phyloP scores from a whole-genome alignment of 2,329 filamentous ascomycete species.

The Akanthomyces dipterigenus region DNA sequence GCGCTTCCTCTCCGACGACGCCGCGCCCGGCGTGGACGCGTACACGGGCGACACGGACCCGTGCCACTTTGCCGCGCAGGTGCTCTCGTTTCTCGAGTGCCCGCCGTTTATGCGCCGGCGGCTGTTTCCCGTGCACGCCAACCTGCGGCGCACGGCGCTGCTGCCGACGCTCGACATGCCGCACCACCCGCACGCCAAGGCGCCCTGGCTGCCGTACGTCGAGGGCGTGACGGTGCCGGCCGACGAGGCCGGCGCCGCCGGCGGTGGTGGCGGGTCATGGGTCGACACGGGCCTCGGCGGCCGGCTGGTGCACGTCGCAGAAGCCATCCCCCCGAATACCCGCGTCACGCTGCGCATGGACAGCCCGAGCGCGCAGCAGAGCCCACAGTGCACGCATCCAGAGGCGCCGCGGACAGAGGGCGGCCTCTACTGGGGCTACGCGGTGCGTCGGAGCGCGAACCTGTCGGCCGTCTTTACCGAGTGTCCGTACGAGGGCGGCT shows the following conservation, averaged over 20 bases:
- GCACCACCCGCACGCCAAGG: slow-evolving; percentile 68
- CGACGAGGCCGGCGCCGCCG: slow-evolving; percentile 13
- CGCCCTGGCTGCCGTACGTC: slow-evolving; percentile 67
- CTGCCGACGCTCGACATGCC: slow-evolving; percentile 78
- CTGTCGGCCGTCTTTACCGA: slow-evolving; percentile 74
- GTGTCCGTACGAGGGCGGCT: slow-evolving; percentile 66
- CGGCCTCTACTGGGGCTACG: slow-evolving; percentile 85
- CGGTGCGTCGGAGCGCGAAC: slow-evolving; percentile 56
- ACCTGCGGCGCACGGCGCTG: slow-evolving; percentile 65
- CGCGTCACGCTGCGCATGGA: slow-evolving; percentile 67
- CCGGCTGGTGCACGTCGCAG: slow-evolving; percentile 44
- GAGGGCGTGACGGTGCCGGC: slow-evolving; percentile 60
- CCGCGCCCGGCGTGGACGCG: slow-evolving; percentile 23
- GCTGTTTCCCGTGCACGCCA: slow-evolving; percentile 73
- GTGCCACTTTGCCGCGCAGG: slow-evolving; percentile 70
- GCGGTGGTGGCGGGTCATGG: slow-evolving; percentile 29
- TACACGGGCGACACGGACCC: slow-evolving; percentile 69
- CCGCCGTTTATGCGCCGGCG: slow-evolving; percentile 72
- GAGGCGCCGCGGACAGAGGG: slow-evolving; percentile 62
- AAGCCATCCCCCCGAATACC: slow-evolving; percentile 60
- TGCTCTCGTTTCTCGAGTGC: slow-evolving; percentile 76
- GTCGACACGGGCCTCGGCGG: slow-evolving; percentile 53
- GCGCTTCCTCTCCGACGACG: slow-evolving; percentile 18
- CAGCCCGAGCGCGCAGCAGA: slow-evolving; percentile 34
- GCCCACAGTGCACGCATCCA: slow-evolving; percentile 57